These are phyloP conservation scores for Jacaranda copaia DNA, from an alignment of 257 asterid species.

Conservation along the genomic window DNA sequence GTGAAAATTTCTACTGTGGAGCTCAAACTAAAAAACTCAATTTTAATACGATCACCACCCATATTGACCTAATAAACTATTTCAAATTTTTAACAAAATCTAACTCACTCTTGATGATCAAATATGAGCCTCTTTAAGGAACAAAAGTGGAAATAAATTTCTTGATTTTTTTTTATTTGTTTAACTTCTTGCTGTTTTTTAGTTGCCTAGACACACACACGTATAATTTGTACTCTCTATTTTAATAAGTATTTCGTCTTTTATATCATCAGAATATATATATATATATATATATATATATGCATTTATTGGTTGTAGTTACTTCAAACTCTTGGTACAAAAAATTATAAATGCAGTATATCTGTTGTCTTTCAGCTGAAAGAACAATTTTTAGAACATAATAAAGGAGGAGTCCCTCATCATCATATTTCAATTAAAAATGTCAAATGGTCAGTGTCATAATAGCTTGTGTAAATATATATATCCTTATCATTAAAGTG, in stretches of 20 bases:
- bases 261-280: too few relatives aligned
- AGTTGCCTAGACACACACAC: too few relatives aligned
- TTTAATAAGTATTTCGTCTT: too few relatives aligned
- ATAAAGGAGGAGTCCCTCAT: neutral
- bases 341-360: neutral
- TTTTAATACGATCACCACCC: neutral
- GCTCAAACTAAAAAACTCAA: neutral
- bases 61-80: too few relatives aligned
- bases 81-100: slow-evolving; percentile 10
- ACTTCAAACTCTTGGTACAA: neutral
- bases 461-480: slow-evolving; percentile 20
- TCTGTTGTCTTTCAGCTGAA: neutral
- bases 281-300: too few relatives aligned
- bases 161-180: too few relatives aligned
- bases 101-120: slow-evolving; percentile 16
- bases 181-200: too few relatives aligned
- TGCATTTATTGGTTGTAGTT: neutral
- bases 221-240: too few relatives aligned
- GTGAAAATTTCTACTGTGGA: slow-evolving; percentile 17
- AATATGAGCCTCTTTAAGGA: too few relatives aligned
- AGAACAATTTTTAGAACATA: slow-evolving; percentile 15
- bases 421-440: slow-evolving; percentile 19
- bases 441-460: slow-evolving; percentile 28
- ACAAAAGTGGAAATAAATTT: too few relatives aligned
- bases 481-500: slow-evolving; percentile 28